Evolutionary conservation across 2,329 filamentous ascomycete genomes (phyloP), one percentile per base, ranked within the genome.

Genomic region (Penicillium rolfsii): DNA sequence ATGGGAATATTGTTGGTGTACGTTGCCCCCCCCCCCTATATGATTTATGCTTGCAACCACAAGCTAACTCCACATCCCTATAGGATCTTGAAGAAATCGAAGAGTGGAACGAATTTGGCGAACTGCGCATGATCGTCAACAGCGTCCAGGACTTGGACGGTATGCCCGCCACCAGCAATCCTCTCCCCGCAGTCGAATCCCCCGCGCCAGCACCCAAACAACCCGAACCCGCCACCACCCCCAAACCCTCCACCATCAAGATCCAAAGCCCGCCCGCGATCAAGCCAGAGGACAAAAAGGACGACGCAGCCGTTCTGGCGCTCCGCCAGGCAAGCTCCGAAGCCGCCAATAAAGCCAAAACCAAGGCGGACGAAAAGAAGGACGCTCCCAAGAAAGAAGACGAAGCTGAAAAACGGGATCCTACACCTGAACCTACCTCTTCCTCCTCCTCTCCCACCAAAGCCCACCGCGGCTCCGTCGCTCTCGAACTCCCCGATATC

Each of bases 51-150:
- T 28, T 6, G 24, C 14, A 40, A 22, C 45, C 22, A 12, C n/a
- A 19, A 49, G 64, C 60, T 30, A 11, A 36, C 12, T 19, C 50
- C 8, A 28, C 8, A 14, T 28, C 2, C 9, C 7, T 64, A 43
- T 66, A 97, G 93, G 95, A 97, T 75, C 84, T 97, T 53, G 90
- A 94, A 65, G 89, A 98, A 77, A 87, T 98, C 65, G 95, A 99
- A 79, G 95, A 99, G 75, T 98, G 94, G 95, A 99, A 99, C 81
- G 95, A 99, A 77, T 97, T 96, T 78, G 93, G 93, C 78, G 94
- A 98, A 79, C 85, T 99, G 63, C 92, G 93, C 77, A 87, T 94
- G 78, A 90, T 94, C 70, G 87, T 98, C 70, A 83, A 82, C 46
- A 78, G 71, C 57, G 70, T 75, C 50, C 62, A 71, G 71, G 74